These are phyloP conservation scores for Paramecium sonneborni DNA, from an alignment of 73 alveolate genomes.

Conservation along the genomic window DNA sequence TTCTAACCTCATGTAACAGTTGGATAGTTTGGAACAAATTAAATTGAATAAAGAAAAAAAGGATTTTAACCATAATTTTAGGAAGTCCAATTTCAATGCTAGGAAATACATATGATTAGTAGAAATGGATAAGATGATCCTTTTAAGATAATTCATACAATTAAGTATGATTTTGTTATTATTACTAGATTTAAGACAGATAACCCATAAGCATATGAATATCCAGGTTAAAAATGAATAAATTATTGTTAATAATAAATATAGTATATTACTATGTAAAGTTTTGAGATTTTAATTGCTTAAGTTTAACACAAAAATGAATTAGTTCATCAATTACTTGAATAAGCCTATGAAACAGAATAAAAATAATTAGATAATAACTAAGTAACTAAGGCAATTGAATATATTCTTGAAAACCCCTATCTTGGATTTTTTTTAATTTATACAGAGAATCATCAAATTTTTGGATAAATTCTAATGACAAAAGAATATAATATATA, in stretches of 20 bases:
- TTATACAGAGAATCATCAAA: neutral
- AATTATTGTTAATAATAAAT: neutral
- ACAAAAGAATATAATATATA: conserved; percentile 16
- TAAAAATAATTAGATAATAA: neutral
- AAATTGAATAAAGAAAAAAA: conserved; percentile 36
- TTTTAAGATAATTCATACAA: neutral
- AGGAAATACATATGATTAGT: conserved; percentile 46
- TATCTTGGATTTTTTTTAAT: neutral
- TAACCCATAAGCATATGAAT: neutral
- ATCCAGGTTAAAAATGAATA: neutral
- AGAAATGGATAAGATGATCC: conserved; percentile 68
- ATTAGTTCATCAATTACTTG: neutral
- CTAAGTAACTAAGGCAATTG: neutral
- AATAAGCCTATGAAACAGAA: neutral
- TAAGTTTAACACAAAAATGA: neutral
- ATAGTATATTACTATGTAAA: no score
- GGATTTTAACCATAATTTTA: no score
- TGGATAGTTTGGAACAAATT: conserved; percentile 30
- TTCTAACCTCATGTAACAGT: conserved; percentile 51
- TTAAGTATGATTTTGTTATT: neutral
- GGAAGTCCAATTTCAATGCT: conserved; percentile 20
- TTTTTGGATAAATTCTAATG: neutral
- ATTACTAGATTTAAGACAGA: conserved; percentile 13
- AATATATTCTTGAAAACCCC: neutral
- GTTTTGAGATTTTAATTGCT: neutral